Evolutionary conservation across 2,329 filamentous ascomycete genomes (phyloP), one percentile per base, ranked within the genome.

Genomic region (Pseudogymnoascus sp.): DNA sequence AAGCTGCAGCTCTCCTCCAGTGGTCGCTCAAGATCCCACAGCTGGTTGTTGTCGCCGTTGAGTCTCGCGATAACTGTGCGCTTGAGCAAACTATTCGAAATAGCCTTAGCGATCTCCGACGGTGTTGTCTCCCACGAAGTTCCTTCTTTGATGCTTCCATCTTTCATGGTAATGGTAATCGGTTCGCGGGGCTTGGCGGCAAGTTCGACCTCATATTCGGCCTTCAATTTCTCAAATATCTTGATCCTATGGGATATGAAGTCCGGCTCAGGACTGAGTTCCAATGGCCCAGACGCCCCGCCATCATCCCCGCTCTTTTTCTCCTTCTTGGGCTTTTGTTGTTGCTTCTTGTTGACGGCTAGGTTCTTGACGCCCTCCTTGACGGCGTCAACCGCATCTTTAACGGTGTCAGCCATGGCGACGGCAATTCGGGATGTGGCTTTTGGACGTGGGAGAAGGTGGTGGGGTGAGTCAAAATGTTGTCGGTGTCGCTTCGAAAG

Each of bases 91-190:
- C 86, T 94, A 84, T 89, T 97, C 76, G 81, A 92, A 74, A 92
- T 96, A 70, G 81, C 84, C 76, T 84, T 89, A 65, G 85, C 85
- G 75, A 96, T 86, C 69, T 87, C 81, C 47, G 81, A 87, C 5
- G 94, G 94, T 14, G 92, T 95, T 67, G 92, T 97, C 78, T 95
- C 90, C 88, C 89, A 97, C 58, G 92, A 86, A 67, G 87, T 93
- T 65, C 89, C 94, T 65, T 84, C 75, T 71, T 86, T 83, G 68
- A 86, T 77, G 68, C 83, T 85, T 65, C 89, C 89, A 74, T 91
- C 86, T 66, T 83, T 84, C 65, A 94, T 80, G 58, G 87, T 88
- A 70, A 93, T 81, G 63, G 81, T 84, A 74, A 93, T 93, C 65
- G 86, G 80, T 70, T 90, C 86, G 68, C 86, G 86, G 38, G 89